These are phyloP conservation scores for Thermochaetoides thermophila DNA, from an alignment of 495 filamentous ascomycete species.

Conservation along the genomic window DNA sequence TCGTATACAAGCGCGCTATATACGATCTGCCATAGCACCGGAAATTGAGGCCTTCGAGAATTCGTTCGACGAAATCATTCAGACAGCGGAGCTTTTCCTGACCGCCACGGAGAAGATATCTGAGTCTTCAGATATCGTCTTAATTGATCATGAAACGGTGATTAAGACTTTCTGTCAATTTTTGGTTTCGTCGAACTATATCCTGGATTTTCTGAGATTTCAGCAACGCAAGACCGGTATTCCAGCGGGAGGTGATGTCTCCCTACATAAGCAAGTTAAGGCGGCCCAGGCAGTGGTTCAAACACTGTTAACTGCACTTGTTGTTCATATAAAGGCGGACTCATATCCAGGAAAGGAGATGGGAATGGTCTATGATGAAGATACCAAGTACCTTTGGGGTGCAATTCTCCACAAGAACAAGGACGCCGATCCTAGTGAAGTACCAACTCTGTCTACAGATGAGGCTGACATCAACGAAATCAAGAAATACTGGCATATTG, in stretches of 20 bases:
- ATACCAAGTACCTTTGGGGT: conserved; percentile 3
- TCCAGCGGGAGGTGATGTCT: conserved; percentile 5
- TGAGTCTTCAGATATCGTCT: conserved; percentile 1
- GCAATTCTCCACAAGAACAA: conserved; percentile 2
- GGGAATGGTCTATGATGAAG: conserved; percentile 2
- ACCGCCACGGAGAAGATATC: background rate
- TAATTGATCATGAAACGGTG: conserved; percentile 2
- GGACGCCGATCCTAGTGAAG: background rate
- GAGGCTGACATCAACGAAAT: background rate
- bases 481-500: conserved; percentile 4
- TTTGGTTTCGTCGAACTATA: conserved; percentile 5
- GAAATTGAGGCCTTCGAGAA: conserved; percentile 7
- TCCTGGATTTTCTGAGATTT: conserved; percentile 6
- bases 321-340: conserved; percentile 4
- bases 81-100: conserved; percentile 3
- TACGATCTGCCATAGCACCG: background rate
- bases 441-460: background rate
- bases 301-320: conserved; percentile 1
- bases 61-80: conserved; percentile 3
- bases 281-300: conserved; percentile 2
- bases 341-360: conserved; percentile 5
- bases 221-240: conserved; percentile 1
- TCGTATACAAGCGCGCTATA: conserved; percentile 2
- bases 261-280: conserved; percentile 5
- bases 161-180: conserved; percentile 4